Evolutionary conservation across 352 stramenopile genomes (phyloP).

Genomic region (Phytophthora brassicae): DNA sequence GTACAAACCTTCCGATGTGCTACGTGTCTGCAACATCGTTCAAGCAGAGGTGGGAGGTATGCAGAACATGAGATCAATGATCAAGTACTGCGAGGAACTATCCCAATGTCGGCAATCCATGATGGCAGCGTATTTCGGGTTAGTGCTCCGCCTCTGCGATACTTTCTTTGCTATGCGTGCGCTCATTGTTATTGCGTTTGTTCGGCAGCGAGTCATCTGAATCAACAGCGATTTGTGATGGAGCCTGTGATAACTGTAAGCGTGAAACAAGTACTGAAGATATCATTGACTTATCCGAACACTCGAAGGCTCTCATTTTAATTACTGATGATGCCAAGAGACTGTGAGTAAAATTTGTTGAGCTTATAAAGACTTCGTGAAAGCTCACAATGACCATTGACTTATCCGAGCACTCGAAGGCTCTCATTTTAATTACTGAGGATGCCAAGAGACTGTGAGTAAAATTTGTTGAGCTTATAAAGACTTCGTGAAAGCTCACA

Average conservation of each 20-base stretch:
- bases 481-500: constrained; percentile 4
- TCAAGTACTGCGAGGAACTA: constrained; percentile 55
- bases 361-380: no score
- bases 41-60: constrained; percentile 64
- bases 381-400: no score
- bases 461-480: no score
- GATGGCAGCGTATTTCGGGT: constrained; percentile 67
- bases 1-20: constrained; percentile 78
- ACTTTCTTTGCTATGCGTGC: not conserved
- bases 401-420: constrained; percentile 52
- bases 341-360: constrained; percentile 46
- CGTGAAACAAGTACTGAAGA: constrained; percentile 20
- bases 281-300: constrained; percentile 45
- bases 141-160: constrained; percentile 3
- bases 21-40: constrained; percentile 69
- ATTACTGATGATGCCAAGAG: constrained; percentile 49
- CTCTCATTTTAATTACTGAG: constrained; percentile 46
- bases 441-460: constrained; percentile 55
- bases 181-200: not conserved
- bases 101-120: constrained; percentile 42
- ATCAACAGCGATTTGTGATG: constrained; percentile 35
- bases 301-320: constrained; percentile 51
- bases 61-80: constrained; percentile 64
- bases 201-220: constrained; percentile 44
- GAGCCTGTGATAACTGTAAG: constrained; percentile 56